phyloP scores from a whole-genome alignment of 2,329 filamentous ascomycete species.

The Ceratocystiopsis sp. region DNA sequence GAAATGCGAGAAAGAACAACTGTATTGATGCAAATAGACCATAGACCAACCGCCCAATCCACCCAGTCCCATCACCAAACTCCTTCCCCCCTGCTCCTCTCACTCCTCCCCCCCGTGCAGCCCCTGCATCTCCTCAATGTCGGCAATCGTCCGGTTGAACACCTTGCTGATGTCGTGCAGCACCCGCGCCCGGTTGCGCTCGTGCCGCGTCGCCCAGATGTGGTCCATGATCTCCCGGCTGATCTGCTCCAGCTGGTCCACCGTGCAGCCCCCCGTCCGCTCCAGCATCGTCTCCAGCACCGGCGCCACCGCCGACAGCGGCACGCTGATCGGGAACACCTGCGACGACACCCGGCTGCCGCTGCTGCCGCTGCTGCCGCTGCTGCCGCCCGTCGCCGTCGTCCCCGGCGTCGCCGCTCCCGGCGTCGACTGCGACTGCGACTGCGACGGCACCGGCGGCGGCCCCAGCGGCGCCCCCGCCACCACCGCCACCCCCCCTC shows the following conservation, averaged over 20 bases:
- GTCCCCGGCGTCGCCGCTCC: conserved; percentile 11
- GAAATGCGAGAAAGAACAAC: too few relatives aligned
- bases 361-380: conserved; percentile 11
- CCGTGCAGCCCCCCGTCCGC: conserved; percentile 58
- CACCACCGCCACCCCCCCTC: too few relatives aligned
- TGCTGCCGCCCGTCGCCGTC: conserved; percentile 12
- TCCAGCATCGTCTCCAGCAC: conserved; percentile 48
- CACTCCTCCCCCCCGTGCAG: conserved; percentile 24
- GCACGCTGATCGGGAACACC: conserved; percentile 26
- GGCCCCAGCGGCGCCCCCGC: not conserved
- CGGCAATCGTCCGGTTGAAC: conserved; percentile 58
- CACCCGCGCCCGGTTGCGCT: conserved; percentile 73
- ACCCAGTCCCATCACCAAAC: too few relatives aligned
- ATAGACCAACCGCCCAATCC: too few relatives aligned
- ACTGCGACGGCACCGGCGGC: conserved; percentile 6
- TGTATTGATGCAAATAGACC: too few relatives aligned
- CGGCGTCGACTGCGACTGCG: conserved; percentile 20
- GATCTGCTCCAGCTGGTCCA: conserved; percentile 92
- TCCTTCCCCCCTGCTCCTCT: too few relatives aligned
- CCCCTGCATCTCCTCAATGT: conserved; percentile 42
- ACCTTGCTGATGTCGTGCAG: conserved; percentile 35
- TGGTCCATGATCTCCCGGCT: conserved; percentile 80
- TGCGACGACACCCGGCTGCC: conserved; percentile 24
- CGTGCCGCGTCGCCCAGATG: conserved; percentile 61
- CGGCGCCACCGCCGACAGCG: conserved; percentile 31